Evolutionary conservation across 331 rosid genomes (phyloP).

Genomic region (Acacia pycnantha): DNA sequence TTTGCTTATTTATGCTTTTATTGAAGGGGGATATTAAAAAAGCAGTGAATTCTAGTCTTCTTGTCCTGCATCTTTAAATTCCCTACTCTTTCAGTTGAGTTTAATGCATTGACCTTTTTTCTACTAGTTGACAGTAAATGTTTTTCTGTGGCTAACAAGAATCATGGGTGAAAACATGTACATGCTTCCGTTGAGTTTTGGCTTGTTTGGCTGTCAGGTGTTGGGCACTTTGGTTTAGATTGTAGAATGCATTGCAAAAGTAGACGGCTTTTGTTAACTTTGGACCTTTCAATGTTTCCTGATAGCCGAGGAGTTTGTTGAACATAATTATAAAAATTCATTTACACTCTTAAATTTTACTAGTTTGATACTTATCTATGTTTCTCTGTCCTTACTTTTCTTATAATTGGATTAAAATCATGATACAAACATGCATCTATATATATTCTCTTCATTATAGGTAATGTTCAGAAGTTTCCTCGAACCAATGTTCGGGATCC

Average conservation of each 20-base stretch:
- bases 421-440: background rate
- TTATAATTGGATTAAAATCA: background rate
- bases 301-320: background rate
- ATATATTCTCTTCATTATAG: slow-evolving; percentile 29
- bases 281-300: background rate
- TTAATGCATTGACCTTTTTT: background rate
- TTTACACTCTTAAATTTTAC: background rate
- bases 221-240: background rate
- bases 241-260: background rate
- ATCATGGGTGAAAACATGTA: background rate
- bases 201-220: background rate
- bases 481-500: slow-evolving; percentile 85
- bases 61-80: background rate
- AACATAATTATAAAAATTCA: background rate
- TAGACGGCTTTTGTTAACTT: background rate
- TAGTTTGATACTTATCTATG: slow-evolving; percentile 21
- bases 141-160: background rate
- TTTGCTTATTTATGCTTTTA: background rate
- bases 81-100: background rate
- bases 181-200: background rate
- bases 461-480: slow-evolving; percentile 73
- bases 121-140: background rate
- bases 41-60: background rate
- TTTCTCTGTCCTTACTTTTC: slow-evolving; percentile 10
- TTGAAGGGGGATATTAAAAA: background rate